Evolutionary conservation across 306 rosid species (phyloP), one percentile per base, ranked within the genome.

Genomic region (Luffa acutangula): DNA sequence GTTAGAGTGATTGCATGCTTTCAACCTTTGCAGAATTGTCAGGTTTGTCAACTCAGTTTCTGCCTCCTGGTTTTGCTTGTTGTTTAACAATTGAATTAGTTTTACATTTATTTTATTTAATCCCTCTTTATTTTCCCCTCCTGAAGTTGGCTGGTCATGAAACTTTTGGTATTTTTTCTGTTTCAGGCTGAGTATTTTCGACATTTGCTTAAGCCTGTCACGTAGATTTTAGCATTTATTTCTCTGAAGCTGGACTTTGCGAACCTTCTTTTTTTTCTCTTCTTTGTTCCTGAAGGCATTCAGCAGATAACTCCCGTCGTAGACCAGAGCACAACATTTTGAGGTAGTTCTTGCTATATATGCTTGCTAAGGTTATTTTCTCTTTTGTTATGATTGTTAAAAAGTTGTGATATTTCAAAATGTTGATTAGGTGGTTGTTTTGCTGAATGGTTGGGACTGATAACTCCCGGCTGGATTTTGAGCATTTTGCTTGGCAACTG

Each of bases 1-100:
- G 92, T 93, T 78, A 93, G 92, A 90, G 95, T 93, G 76, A 91
- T 93, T 74, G 98, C 97, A 80, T 93, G 98, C 87, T 91, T 93
- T 86, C 98, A 93, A 91, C 97, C 95, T 7, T 86, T 90, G 86
- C 92, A 87, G 81, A 87, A 91, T 84, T 93, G 98, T 87, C 97
- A 93, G 95, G 98, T 93, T 77, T 76, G 93, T 87, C 39, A 75
- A 65, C 45, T 53, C 54, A 25, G 48, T 49, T 53, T n/a, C 42
- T 20, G 33, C 43, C 15, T 74, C 54, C 77, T 52, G 20, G 20
- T 56, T 76, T 56, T 76, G 3, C 62, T 56, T 17, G 56, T 64
- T 45, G 60, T 46, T 78, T 45, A 14, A 45, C 9, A 59, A 11
- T 18, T n/a, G 45, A 6, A 15, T 48, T 63, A 78, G 2, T 78